Percentiles rank a stretch among this genome's conserved stretches.
Conservation (phyloP, 768 basidiomycete species). For the Trametes gibbosa region DNA sequence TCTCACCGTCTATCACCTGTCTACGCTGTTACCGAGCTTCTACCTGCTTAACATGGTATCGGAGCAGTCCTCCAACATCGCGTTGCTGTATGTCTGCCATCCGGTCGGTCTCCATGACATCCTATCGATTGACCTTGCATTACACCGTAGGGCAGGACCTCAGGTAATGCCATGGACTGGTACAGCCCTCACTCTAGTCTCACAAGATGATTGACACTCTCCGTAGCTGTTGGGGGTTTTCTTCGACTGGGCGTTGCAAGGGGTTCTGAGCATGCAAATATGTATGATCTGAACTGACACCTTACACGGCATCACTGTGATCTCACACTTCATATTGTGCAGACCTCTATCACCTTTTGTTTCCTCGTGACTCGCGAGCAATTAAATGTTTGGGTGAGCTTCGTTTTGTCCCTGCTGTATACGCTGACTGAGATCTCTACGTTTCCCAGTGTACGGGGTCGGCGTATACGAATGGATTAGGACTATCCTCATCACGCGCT, state of each 20-base stretch:
- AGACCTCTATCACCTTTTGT: slow-evolving; percentile 7
- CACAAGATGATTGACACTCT: neutral
- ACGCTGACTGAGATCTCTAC: too few species aligned
- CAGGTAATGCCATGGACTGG: neutral
- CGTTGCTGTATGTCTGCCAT: too few species aligned
- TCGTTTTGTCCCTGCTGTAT: neutral
- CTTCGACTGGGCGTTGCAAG: neutral
- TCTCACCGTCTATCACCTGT: too few species aligned
- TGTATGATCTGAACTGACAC: neutral
- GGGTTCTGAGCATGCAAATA: neutral
- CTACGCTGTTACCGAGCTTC: too few species aligned
- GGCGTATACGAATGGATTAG: slow-evolving; percentile 11
- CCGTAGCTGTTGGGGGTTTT: neutral
- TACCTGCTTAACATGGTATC: too few species aligned
- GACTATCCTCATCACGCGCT: slow-evolving; percentile 11
- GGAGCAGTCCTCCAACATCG: too few species aligned
- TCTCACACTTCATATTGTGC: neutral
- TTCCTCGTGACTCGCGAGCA: neutral
- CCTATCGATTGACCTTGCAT: too few species aligned
- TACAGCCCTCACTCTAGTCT: neutral
- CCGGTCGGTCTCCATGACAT: too few species aligned
- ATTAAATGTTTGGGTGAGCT: neutral
- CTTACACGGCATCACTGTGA: too few species aligned
- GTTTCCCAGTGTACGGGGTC: slow-evolving; percentile 3
- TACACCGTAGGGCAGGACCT: too few species aligned